Evolutionary conservation across 2,329 filamentous ascomycete genomes (phyloP), one percentile per base, ranked within the genome.

Genomic region (Monosporascus sp.): DNA sequence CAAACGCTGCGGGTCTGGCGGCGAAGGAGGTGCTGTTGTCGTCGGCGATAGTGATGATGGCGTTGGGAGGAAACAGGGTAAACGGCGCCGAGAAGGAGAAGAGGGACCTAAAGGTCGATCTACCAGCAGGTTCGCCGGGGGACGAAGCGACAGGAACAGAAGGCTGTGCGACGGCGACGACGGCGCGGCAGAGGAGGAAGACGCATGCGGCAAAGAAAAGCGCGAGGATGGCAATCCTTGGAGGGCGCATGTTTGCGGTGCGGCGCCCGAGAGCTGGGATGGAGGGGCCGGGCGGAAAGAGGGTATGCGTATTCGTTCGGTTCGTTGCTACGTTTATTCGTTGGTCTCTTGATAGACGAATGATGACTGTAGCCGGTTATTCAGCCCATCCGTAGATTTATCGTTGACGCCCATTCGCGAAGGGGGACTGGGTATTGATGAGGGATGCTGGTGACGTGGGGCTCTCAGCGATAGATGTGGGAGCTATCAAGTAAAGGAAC

Each of bases 21-120:
- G 96, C 80, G 73, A 99, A 99, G 62, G 95, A 96, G 14, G 94
- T 99, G 61, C 90, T 96, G 71, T 99, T 99, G 72, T 99, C 94
- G 71, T 97, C 91, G 65, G 92, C 96, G 56, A 99, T 81, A 70
- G 90, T 96, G 68, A 99, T 97, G 64, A 95, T 89, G 47, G 94
- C 94, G 59, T 94, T 96, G 3, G 92, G 92, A 5, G 93, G 92
- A 68, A 99, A 99, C 22, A 99, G 83, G 20, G 90, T 91, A 58
- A 92, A 89, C 1, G 92, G 87, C 5, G 85, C 78, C 54, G 84
- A 84, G 70, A 89, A 88, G 58, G 86, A 86, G 70, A 89, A 84
- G 58, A 89, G 74, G 39, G 80, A 76, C 52, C 74, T 73, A 47
- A 85, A 68, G 52, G 79, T 72, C 37, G 77, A 73, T 54, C 71